phyloP scores from a whole-genome alignment of 2,329 filamentous ascomycete species.

The Epichloe brachyelytri region DNA sequence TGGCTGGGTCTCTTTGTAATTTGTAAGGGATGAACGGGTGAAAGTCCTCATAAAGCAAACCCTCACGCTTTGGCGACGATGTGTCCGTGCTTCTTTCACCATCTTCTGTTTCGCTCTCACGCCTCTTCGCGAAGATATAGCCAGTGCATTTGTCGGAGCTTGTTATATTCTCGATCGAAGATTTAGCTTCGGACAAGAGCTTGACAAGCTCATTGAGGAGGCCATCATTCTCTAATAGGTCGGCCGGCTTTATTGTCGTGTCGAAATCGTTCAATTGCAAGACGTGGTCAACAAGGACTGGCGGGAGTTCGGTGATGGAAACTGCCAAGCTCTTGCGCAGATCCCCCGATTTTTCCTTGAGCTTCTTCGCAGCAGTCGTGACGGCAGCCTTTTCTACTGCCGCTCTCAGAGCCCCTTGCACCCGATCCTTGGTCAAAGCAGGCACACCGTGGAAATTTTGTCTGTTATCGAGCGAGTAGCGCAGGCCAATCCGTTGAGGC shows the following conservation, averaged over 20 bases:
- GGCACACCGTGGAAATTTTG: slow-evolving; percentile 75
- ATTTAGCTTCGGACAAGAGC: slow-evolving; percentile 55
- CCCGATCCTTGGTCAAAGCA: slow-evolving; percentile 57
- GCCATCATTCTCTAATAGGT: slow-evolving; percentile 53
- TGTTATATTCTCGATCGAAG: slow-evolving; percentile 53
- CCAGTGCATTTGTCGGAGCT: slow-evolving; percentile 55
- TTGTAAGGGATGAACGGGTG: slow-evolving; percentile 83
- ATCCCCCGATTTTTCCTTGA: slow-evolving; percentile 58
- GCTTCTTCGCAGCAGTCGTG: slow-evolving; percentile 41
- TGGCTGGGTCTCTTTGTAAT: slow-evolving; percentile 52
- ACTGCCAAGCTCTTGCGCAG: slow-evolving; percentile 69
- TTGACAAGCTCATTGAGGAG: slow-evolving; percentile 54
- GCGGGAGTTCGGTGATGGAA: slow-evolving; percentile 79
- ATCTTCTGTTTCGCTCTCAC: slow-evolving; percentile 8
- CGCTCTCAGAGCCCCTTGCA: slow-evolving; percentile 55
- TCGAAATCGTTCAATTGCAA: slow-evolving; percentile 61
- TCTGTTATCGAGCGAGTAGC: slow-evolving; percentile 68
- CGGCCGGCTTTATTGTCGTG: slow-evolving; percentile 49
- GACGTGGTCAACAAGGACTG: slow-evolving; percentile 76
- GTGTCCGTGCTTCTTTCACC: slow-evolving; percentile 18
- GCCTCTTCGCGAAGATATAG: slow-evolving; percentile 73
- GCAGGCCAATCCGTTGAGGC: slow-evolving; percentile 60
- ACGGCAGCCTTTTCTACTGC: slow-evolving; percentile 46
- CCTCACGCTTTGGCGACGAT: slow-evolving; percentile 25
- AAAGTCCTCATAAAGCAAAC: slow-evolving; percentile 80